Conservation (phyloP, 768 basidiomycete species). For the Tylopilus vinaceipallidus region DNA sequence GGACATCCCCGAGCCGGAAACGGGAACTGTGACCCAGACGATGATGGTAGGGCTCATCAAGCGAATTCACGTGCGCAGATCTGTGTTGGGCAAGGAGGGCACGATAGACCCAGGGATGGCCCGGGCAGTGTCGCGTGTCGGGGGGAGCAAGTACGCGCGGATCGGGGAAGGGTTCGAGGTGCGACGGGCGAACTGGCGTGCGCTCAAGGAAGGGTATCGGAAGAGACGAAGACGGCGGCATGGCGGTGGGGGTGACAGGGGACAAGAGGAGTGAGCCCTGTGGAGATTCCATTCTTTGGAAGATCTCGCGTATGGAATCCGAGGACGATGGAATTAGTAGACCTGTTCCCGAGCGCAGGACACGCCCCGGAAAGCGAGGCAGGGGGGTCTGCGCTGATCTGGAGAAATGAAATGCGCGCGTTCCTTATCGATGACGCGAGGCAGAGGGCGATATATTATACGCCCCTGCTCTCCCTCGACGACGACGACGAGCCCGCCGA, state of each 20-base stretch:
- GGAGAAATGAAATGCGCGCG: constrained; percentile 31
- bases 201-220: constrained; percentile 9
- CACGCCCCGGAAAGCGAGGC: constrained; percentile 23
- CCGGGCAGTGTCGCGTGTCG: constrained; percentile 49
- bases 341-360: constrained; percentile 18
- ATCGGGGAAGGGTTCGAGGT: constrained; percentile 48
- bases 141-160: constrained; percentile 48
- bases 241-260: constrained; percentile 6
- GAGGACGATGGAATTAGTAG: constrained; percentile 20
- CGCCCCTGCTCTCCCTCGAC: neutral
- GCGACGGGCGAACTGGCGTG: constrained; percentile 39
- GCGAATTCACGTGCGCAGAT: constrained; percentile 48
- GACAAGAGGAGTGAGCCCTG: constrained; percentile 8
- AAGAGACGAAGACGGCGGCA: constrained; percentile 6
- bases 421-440: constrained; percentile 30
- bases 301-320: constrained; percentile 15
- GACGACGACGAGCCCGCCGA: no score
- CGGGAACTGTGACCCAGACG: constrained; percentile 39
- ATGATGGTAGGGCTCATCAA: constrained; percentile 56
- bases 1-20: constrained; percentile 43
- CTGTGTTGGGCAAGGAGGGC: constrained; percentile 43
- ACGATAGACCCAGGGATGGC: constrained; percentile 48
- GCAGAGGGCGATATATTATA: constrained; percentile 16
- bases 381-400: constrained; percentile 24
- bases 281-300: constrained; percentile 22